These are phyloP conservation scores for Lodderomyces margitis DNA, from an alignment of 1,139 yeast species.

Conservation along the genomic window DNA sequence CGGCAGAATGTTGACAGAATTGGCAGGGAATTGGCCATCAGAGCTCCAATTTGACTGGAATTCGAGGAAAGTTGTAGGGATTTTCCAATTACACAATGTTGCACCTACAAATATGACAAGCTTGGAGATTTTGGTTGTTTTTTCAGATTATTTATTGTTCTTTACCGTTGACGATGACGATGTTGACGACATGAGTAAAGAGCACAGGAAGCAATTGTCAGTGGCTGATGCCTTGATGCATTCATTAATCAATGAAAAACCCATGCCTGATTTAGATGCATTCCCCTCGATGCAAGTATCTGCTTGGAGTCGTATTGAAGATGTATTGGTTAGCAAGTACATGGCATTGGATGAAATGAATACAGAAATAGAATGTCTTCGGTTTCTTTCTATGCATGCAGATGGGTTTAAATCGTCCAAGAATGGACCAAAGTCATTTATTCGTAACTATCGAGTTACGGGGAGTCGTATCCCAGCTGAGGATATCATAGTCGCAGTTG, in stretches of 20 bases:
- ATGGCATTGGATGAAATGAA: slow-evolving; percentile 23
- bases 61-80: slow-evolving; percentile 78
- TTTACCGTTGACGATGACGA: slow-evolving; percentile 43
- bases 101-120: slow-evolving; percentile 27
- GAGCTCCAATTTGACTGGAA: slow-evolving; percentile 89
- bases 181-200: slow-evolving; percentile 14
- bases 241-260: slow-evolving; percentile 81
- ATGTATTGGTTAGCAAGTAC: slow-evolving; percentile 48
- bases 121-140: slow-evolving; percentile 63
- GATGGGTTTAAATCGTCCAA: slow-evolving; percentile 22
- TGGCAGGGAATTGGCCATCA: slow-evolving; percentile 84
- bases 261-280: slow-evolving; percentile 50
- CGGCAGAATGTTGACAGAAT: slow-evolving; percentile 80
- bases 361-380: slow-evolving; percentile 21
- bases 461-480: slow-evolving; percentile 8
- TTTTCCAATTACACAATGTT: slow-evolving; percentile 54
- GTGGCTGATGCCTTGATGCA: slow-evolving; percentile 85
- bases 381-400: slow-evolving; percentile 26
- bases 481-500: slow-evolving; percentile 58
- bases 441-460: slow-evolving; percentile 8
- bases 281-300: slow-evolving; percentile 70
- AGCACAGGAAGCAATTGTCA: slow-evolving; percentile 51
- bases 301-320: slow-evolving; percentile 66
- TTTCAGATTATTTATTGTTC: slow-evolving; percentile 75
- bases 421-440: slow-evolving; percentile 12